These are phyloP conservation scores for Aspergillus kassunensis DNA, from an alignment of 495 filamentous ascomycete species.

Conservation along the genomic window DNA sequence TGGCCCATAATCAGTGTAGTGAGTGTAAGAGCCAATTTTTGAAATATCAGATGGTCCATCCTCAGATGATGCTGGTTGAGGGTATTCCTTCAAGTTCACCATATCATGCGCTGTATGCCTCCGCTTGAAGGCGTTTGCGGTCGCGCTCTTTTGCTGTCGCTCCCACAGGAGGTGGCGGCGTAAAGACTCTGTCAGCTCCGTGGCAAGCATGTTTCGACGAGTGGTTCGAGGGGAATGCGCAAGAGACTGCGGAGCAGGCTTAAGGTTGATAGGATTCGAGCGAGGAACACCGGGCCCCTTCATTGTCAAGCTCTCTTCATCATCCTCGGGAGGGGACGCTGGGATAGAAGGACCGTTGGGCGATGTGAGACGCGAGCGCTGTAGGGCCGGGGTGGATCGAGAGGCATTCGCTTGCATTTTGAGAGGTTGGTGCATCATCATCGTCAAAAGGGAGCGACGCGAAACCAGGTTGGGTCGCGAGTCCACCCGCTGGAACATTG, in stretches of 20 bases:
- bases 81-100: conserved; percentile 76
- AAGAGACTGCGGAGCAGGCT: conserved; percentile 53
- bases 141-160: conserved; percentile 84
- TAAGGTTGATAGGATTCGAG: conserved; percentile 83
- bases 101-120: conserved; percentile 88
- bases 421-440: conserved; percentile 72
- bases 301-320: conserved; percentile 67
- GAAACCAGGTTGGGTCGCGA: conserved; percentile 83
- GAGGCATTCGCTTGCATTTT: conserved; percentile 48
- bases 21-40: conserved; percentile 60
- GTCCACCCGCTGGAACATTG: conserved; percentile 87
- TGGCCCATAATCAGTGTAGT: conserved; percentile 61
- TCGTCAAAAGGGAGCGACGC: conserved; percentile 81
- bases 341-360: conserved; percentile 71
- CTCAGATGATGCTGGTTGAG: conserved; percentile 29
- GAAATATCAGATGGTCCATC: conserved; percentile 46
- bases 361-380: conserved; percentile 67
- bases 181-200: conserved; percentile 81
- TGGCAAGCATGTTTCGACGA: conserved; percentile 92
- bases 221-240: conserved; percentile 87
- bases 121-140: conserved; percentile 84
- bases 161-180: conserved; percentile 79
- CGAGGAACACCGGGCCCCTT: conserved; percentile 66
- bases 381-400: conserved; percentile 77
- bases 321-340: conserved; percentile 67